A percentile compares a stretch with the other conserved stretches of the same genome.
phyloP scores from a whole-genome alignment of 1,284 basidiomycete species.

The Trichosporon faecale region DNA sequence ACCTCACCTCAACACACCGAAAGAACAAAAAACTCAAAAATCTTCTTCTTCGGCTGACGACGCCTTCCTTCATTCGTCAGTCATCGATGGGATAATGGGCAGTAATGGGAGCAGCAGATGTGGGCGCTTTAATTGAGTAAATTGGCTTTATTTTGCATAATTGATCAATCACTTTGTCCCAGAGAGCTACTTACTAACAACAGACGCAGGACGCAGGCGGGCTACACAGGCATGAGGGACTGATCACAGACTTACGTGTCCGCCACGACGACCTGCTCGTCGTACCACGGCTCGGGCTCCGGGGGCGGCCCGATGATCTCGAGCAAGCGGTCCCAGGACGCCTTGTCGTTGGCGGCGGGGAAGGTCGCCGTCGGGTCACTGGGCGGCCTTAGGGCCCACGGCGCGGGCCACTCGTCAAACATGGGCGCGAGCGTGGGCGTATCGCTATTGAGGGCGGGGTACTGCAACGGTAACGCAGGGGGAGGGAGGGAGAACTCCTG shows the following conservation, averaged over 20 bases:
- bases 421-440: slow-evolving; percentile 19
- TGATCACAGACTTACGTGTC: neutral
- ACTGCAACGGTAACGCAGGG: neutral
- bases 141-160: slow-evolving; percentile 1
- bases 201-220: too few relatives aligned
- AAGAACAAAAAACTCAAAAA: neutral
- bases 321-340: slow-evolving; percentile 21
- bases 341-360: slow-evolving; percentile 24
- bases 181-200: neutral
- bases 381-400: slow-evolving; percentile 23
- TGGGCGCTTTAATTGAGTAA: neutral
- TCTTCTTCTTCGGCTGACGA: neutral
- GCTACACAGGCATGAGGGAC: too few relatives aligned
- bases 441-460: neutral
- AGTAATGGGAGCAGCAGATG: neutral
- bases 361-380: slow-evolving; percentile 24
- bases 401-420: slow-evolving; percentile 7
- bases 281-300: slow-evolving; percentile 16
- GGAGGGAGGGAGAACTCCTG: neutral
- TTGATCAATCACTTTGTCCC: neutral
- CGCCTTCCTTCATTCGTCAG: neutral
- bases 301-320: slow-evolving; percentile 19
- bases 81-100: neutral
- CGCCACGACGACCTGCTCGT: neutral
- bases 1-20: neutral